Evolutionary conservation across 106 monocot species (phyloP).

Genomic region (Amphibolis antarctica): DNA sequence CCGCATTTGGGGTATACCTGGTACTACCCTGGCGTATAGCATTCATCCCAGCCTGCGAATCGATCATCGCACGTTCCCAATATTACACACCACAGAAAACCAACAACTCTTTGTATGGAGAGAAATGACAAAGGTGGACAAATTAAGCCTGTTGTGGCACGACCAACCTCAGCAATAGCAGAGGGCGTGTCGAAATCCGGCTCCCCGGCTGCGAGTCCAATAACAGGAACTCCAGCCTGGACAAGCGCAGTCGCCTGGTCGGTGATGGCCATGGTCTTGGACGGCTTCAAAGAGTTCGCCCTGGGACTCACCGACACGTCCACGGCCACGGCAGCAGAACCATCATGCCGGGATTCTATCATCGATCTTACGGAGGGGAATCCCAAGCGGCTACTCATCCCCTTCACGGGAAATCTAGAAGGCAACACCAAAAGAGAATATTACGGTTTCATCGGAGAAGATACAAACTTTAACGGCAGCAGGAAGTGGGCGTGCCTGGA

Average conservation of each 20-base stretch:
- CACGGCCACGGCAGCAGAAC: conserved; percentile 9
- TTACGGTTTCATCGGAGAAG: too few species aligned
- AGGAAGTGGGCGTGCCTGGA: background rate
- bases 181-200: conserved; percentile 81
- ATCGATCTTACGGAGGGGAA: background rate
- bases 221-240: conserved; percentile 80
- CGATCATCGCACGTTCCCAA: background rate
- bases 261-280: conserved; percentile 92
- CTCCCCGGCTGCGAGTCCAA: conserved; percentile 84
- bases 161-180: conserved; percentile 50
- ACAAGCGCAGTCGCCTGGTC: conserved; percentile 85
- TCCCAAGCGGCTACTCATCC: background rate
- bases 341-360: background rate
- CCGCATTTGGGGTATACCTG: conserved; percentile 85
- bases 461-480: background rate
- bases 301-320: conserved; percentile 70
- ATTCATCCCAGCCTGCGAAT: conserved; percentile 67
- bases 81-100: background rate
- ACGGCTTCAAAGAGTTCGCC: conserved; percentile 72
- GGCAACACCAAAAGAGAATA: too few species aligned
- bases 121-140: background rate
- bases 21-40: conserved; percentile 78
- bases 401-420: too few species aligned
- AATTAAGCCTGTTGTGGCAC: background rate
- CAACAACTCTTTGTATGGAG: background rate